phyloP scores from a whole-genome alignment of 495 filamentous ascomycete species.

The Penicillium maclennaniae region DNA sequence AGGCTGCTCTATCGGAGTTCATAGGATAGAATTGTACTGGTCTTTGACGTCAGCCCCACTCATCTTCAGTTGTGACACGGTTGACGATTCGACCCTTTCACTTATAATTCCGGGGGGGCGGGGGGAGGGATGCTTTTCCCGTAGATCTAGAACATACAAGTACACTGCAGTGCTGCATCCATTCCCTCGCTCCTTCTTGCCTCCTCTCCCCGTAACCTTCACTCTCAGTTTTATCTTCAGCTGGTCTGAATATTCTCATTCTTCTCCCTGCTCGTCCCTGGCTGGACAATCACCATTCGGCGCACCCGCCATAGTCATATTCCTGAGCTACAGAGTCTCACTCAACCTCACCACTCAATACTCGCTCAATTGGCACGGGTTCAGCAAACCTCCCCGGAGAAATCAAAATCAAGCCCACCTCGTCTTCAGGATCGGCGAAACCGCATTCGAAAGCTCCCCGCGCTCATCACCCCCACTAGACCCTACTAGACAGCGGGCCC shows the following conservation, averaged over 20 bases:
- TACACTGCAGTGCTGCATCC: conserved; percentile 3
- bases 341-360: background rate
- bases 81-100: conserved; percentile 9
- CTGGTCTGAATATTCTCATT: conserved; percentile 19
- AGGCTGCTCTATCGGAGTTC: background rate
- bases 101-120: conserved; percentile 14
- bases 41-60: conserved; percentile 28
- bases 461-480: background rate
- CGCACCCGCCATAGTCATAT: conserved; percentile 1
- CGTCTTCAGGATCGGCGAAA: background rate
- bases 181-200: background rate
- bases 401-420: too few species aligned
- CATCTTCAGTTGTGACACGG: conserved; percentile 9
- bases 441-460: background rate
- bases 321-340: background rate
- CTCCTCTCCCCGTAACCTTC: background rate
- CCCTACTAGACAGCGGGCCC: background rate
- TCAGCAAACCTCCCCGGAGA: too few species aligned
- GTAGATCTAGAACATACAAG: conserved; percentile 13
- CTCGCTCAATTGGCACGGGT: background rate
- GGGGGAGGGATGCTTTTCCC: too few species aligned
- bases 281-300: conserved; percentile 1
- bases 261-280: background rate
- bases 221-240: conserved; percentile 14
- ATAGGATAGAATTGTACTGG: background rate